Percentiles rank a stretch among this genome's conserved stretches.
These are phyloP conservation scores for Apiospora pterosperma DNA, from an alignment of 2,329 filamentous ascomycete species.

Conservation along the genomic window DNA sequence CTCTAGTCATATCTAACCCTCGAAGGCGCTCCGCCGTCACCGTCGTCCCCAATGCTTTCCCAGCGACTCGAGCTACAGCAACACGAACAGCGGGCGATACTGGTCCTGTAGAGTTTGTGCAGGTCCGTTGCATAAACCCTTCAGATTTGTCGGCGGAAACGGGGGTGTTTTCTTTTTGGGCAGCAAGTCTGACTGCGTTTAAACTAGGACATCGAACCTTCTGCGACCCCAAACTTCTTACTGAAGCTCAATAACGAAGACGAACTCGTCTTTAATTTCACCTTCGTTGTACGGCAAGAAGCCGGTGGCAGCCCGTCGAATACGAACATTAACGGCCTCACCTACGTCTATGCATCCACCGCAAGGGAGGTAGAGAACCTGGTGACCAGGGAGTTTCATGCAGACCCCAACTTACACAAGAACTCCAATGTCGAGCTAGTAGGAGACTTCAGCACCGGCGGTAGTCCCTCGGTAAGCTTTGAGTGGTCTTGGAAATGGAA, in stretches of 20 bases:
- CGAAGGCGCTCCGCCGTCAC: slow-evolving; percentile 74
- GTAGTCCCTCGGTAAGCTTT: slow-evolving; percentile 81
- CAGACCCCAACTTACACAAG: slow-evolving; percentile 95
- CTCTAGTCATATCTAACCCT: slow-evolving; percentile 76
- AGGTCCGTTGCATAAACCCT: slow-evolving; percentile 54
- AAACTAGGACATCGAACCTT: slow-evolving; percentile 71
- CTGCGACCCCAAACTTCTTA: slow-evolving; percentile 67
- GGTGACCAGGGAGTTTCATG: slow-evolving; percentile 92
- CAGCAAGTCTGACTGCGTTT: slow-evolving; percentile 12
- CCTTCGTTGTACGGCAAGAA: slow-evolving; percentile 70
- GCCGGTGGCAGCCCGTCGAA: slow-evolving; percentile 53
- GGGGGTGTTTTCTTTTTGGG: not conserved
- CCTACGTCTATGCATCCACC: slow-evolving; percentile 86
- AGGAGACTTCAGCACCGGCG: slow-evolving; percentile 84
- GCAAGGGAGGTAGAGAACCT: slow-evolving; percentile 87
- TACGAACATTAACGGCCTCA: slow-evolving; percentile 81
- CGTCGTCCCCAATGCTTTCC: slow-evolving; percentile 82
- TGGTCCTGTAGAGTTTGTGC: slow-evolving; percentile 81
- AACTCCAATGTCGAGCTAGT: slow-evolving; percentile 93
- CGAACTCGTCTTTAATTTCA: slow-evolving; percentile 89
- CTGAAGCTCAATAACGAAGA: slow-evolving; percentile 87
- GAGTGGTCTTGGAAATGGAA: slow-evolving; percentile 98
- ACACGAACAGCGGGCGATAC: slow-evolving; percentile 72
- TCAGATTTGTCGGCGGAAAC: slow-evolving; percentile 8
- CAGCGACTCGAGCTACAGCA: slow-evolving; percentile 73